phyloP scores from a whole-genome alignment of 2,329 filamentous ascomycete species.

The Laburnicola sp. region DNA sequence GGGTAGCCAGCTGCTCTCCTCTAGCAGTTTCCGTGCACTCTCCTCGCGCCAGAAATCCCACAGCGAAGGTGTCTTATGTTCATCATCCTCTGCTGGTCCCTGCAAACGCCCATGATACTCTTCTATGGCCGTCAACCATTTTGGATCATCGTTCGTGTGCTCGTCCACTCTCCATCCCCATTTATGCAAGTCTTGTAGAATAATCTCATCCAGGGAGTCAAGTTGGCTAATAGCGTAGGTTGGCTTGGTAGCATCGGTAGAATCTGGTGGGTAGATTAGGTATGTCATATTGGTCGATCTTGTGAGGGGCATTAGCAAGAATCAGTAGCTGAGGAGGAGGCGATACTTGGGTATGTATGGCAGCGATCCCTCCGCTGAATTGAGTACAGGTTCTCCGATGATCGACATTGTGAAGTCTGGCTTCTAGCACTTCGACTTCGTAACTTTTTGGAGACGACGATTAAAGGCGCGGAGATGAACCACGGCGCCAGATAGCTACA shows the following conservation, averaged over 20 bases:
- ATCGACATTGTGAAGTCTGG: too few relatives aligned
- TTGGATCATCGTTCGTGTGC: neutral
- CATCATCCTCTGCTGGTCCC: neutral
- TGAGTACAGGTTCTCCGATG: too few relatives aligned
- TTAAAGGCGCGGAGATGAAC: too few relatives aligned
- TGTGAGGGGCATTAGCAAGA: neutral
- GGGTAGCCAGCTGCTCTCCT: neutral
- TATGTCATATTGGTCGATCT: constrained; percentile 7
- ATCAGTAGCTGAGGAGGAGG: too few relatives aligned
- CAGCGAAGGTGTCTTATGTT: neutral
- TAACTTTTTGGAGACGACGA: too few relatives aligned
- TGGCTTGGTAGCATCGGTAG: neutral
- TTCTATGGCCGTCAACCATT: neutral
- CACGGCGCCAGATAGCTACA: too few relatives aligned
- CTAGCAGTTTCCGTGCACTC: neutral
- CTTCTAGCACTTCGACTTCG: too few relatives aligned
- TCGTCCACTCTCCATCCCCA: constrained; percentile 11
- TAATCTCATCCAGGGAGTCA: constrained; percentile 7
- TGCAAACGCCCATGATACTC: neutral
- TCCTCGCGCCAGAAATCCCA: neutral
- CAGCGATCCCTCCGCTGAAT: too few relatives aligned
- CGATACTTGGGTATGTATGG: too few relatives aligned
- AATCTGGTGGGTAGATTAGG: constrained; percentile 4
- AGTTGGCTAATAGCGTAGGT: constrained; percentile 1
- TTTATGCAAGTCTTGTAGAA: constrained; percentile 3